These are phyloP conservation scores for Annona squamosa DNA, from an alignment of 164 flowering plant species.

Conservation along the genomic window DNA sequence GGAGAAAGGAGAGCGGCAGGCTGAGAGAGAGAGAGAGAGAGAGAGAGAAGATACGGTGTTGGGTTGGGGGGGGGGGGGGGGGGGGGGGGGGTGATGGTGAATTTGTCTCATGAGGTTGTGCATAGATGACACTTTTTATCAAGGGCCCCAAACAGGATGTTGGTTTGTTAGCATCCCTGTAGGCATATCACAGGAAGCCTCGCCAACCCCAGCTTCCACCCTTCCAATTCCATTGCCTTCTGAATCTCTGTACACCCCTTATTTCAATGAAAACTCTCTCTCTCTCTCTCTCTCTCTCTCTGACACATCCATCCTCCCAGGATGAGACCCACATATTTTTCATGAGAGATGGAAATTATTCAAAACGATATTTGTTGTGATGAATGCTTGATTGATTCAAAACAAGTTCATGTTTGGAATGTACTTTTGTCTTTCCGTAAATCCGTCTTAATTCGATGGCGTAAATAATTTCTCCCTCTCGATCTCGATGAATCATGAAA, in stretches of 20 bases:
- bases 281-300: background rate
- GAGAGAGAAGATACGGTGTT: background rate
- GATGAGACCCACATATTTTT: background rate
- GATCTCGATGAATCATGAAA: no score
- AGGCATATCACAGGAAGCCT: background rate
- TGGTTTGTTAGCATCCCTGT: slow-evolving; percentile 7
- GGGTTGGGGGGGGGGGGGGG: background rate
- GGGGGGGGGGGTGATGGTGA: background rate
- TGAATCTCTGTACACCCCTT: background rate
- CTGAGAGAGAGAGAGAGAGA: background rate
- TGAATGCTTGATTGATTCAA: no score
- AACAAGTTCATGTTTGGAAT: no score
- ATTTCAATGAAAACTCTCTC: background rate
- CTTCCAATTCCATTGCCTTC: background rate
- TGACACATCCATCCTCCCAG: background rate
- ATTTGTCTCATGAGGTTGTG: slow-evolving; percentile 1
- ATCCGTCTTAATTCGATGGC: no score
- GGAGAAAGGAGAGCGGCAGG: background rate
- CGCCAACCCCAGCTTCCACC: background rate
- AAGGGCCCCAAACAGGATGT: slow-evolving; percentile 6
- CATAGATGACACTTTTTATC: background rate
- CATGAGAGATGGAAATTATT: no score
- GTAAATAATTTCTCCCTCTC: no score
- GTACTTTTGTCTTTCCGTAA: no score
- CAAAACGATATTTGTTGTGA: no score